Evolutionary conservation across 2,329 filamentous ascomycete species (phyloP).

Genomic region (Ophiostoma australiae): DNA sequence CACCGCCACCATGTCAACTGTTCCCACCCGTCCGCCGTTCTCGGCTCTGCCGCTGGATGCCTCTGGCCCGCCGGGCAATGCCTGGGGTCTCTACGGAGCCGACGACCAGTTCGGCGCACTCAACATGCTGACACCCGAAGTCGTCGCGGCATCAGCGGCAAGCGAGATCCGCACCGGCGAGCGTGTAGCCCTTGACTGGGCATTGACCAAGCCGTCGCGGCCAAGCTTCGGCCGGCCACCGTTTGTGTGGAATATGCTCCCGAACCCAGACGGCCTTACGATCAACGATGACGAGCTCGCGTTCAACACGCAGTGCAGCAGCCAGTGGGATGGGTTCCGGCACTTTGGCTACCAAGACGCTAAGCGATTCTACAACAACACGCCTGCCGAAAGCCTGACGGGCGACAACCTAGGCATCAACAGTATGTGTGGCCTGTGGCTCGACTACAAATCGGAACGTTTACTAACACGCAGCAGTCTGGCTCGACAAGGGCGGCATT

Average conservation of each 20-base stretch:
- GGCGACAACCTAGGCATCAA: conserved; percentile 41
- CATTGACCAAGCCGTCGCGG: conserved; percentile 15
- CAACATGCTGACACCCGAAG: conserved; percentile 47
- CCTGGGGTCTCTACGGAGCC: conserved; percentile 43
- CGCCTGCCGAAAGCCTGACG: conserved; percentile 37
- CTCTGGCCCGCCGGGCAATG: conserved; percentile 27
- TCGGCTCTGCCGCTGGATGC: conserved; percentile 26
- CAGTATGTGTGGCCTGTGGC: conserved; percentile 8
- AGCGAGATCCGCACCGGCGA: conserved; percentile 46
- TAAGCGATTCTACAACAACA: conserved; percentile 40
- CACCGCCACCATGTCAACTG: not conserved
- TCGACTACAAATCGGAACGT: not conserved
- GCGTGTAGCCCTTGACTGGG: conserved; percentile 42
- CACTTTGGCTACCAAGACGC: conserved; percentile 38
- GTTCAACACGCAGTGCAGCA: conserved; percentile 27
- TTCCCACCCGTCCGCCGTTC: conserved; percentile 18
- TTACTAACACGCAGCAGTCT: not conserved
- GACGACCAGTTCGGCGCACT: conserved; percentile 49
- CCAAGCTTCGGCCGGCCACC: conserved; percentile 23
- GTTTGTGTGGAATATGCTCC: conserved; percentile 17
- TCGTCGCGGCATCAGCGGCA: conserved; percentile 44
- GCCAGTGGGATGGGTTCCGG: conserved; percentile 39
- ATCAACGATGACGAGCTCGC: conserved; percentile 36
- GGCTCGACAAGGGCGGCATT: not conserved
- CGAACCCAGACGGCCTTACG: conserved; percentile 7